Evolutionary conservation across 768 basidiomycete genomes (phyloP).

Genomic region (Lactarius tabidus): DNA sequence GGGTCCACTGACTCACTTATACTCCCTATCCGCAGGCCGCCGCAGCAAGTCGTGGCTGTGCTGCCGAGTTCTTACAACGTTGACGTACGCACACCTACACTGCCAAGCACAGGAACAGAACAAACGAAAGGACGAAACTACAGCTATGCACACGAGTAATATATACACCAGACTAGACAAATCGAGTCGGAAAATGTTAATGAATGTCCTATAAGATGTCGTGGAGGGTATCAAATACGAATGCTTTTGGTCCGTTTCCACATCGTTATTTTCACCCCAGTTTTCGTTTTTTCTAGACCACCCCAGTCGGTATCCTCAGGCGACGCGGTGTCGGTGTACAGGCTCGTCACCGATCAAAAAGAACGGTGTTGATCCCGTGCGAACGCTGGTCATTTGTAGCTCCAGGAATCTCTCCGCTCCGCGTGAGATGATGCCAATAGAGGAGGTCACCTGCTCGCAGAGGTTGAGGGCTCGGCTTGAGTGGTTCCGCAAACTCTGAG

Average conservation of each 20-base stretch:
- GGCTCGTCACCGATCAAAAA: slow-evolving; percentile 19
- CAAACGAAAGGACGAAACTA: slow-evolving; percentile 1
- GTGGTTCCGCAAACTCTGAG: slow-evolving; percentile 35
- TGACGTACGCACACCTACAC: background rate
- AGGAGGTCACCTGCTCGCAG: slow-evolving; percentile 56
- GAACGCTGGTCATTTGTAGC: slow-evolving; percentile 61
- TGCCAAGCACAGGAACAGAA: background rate
- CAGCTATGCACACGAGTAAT: background rate
- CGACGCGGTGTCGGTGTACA: too few species aligned
- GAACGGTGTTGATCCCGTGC: slow-evolving; percentile 27
- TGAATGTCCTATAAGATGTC: background rate
- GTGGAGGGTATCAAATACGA: background rate
- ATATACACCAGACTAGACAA: background rate
- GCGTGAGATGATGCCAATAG: slow-evolving; percentile 73
- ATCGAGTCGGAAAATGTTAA: background rate
- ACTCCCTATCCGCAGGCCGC: background rate
- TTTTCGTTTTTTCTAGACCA: background rate
- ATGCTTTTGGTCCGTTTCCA: background rate
- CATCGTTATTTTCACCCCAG: background rate
- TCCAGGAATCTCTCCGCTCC: slow-evolving; percentile 68
- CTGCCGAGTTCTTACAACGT: background rate
- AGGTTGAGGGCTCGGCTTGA: slow-evolving; percentile 33
- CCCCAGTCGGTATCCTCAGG: background rate
- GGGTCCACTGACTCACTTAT: background rate
- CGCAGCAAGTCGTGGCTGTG: background rate